These are phyloP conservation scores for Alternaria sp. DNA, from an alignment of 2,329 filamentous ascomycete genomes.

Conservation along the genomic window DNA sequence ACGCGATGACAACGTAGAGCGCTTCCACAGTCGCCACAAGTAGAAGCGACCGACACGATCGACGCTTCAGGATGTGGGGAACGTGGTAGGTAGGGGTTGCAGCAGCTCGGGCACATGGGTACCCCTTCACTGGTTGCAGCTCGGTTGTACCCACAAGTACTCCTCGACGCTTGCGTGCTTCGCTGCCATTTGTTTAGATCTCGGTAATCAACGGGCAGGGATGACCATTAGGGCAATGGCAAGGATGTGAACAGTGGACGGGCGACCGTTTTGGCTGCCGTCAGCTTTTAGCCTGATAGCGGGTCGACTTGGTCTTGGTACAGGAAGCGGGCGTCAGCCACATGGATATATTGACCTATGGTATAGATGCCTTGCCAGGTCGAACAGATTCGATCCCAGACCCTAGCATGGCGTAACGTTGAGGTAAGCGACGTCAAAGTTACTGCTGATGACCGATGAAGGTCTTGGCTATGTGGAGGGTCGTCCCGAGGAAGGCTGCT, in stretches of 20 bases:
- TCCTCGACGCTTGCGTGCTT: slow-evolving; percentile 16
- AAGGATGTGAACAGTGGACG: slow-evolving; percentile 26
- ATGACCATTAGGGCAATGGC: slow-evolving; percentile 20
- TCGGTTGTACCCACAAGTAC: slow-evolving; percentile 39
- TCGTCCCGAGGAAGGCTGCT: slow-evolving; percentile 38
- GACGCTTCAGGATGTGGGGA: slow-evolving; percentile 40
- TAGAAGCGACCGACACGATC: slow-evolving; percentile 36
- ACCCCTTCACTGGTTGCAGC: slow-evolving; percentile 16
- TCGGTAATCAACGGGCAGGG: slow-evolving; percentile 20
- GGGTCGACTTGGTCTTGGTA: slow-evolving; percentile 22
- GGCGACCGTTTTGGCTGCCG: slow-evolving; percentile 26
- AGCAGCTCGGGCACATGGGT: slow-evolving; percentile 24
- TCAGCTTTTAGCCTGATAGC: slow-evolving; percentile 37
- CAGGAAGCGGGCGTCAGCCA: slow-evolving; percentile 26
- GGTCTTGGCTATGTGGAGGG: slow-evolving; percentile 24
- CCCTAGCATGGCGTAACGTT: slow-evolving; percentile 17
- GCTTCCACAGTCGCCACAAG: slow-evolving; percentile 23
- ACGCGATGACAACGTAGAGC: slow-evolving; percentile 24
- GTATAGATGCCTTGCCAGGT: slow-evolving; percentile 23
- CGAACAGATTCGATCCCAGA: slow-evolving; percentile 25
- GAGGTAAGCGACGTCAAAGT: slow-evolving; percentile 18
- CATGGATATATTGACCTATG: slow-evolving; percentile 26
- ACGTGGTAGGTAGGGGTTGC: slow-evolving; percentile 28
- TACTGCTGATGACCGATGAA: slow-evolving; percentile 9
- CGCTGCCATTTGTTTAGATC: slow-evolving; percentile 27